Conservation (phyloP, 768 basidiomycete genomes). For the Serendipita sp. region DNA sequence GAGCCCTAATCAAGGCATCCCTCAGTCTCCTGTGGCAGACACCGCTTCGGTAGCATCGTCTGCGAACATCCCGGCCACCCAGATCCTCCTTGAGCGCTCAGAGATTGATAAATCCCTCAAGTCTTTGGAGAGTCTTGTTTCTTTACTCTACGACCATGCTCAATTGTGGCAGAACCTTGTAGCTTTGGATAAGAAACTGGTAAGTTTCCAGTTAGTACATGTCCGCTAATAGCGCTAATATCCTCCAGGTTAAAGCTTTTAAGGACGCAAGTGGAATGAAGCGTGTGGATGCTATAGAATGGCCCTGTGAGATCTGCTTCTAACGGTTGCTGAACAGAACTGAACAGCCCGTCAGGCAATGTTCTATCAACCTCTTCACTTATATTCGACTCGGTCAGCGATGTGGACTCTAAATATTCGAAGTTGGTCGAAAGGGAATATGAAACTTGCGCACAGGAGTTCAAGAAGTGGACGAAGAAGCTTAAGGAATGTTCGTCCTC, state of each 20-base stretch:
- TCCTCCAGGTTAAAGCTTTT: neutral
- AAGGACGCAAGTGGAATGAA: neutral
- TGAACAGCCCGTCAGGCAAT: neutral
- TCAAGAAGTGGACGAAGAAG: slow-evolving; percentile 5
- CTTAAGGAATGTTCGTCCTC: neutral
- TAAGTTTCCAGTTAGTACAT: neutral
- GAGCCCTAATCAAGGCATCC: neutral
- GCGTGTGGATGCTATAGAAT: neutral
- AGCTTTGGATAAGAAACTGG: neutral
- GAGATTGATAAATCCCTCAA: slow-evolving; percentile 2
- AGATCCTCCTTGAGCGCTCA: slow-evolving; percentile 1
- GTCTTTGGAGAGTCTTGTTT: neutral
- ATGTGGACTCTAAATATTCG: neutral
- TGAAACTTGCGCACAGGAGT: neutral
- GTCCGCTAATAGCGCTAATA: neutral
- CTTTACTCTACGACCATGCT: neutral
- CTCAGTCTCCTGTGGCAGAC: slow-evolving; percentile 3
- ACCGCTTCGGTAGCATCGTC: neutral
- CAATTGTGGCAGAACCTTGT: slow-evolving; percentile 4
- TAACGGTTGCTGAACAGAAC: neutral
- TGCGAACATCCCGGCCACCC: neutral
- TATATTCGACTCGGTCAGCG: neutral
- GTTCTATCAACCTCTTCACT: neutral
- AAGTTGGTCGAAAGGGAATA: slow-evolving; percentile 5
- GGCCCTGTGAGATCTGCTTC: neutral